These are phyloP conservation scores for Phytopythium montanum DNA, from an alignment of 352 stramenopile species.

Conservation along the genomic window DNA sequence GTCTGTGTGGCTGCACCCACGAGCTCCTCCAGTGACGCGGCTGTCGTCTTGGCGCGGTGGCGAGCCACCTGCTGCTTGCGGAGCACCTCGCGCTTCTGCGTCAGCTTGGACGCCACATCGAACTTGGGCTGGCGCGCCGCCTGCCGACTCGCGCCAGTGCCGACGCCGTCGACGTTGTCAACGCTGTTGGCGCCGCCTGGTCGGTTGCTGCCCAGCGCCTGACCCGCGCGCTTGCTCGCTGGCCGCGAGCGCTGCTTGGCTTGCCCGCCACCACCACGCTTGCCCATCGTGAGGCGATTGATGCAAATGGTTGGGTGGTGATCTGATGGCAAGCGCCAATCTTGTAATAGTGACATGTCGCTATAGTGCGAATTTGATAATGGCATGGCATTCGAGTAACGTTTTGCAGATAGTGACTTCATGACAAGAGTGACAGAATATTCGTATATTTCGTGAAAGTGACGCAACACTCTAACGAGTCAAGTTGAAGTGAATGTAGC, in stretches of 20 bases:
- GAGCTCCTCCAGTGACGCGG: conserved; percentile 49
- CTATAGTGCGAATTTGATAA: not conserved
- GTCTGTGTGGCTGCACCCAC: conserved; percentile 39
- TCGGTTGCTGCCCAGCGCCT: conserved; percentile 9
- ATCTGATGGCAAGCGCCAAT: not conserved
- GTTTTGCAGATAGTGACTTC: no score
- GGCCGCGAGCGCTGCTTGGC: conserved; percentile 15
- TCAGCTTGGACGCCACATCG: conserved; percentile 40
- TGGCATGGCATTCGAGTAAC: not conserved
- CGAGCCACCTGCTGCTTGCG: conserved; percentile 39
- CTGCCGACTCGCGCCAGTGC: conserved; percentile 15
- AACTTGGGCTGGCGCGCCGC: conserved; percentile 39
- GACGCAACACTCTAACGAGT: no score
- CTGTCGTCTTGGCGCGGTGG: conserved; percentile 32
- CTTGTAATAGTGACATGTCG: not conserved
- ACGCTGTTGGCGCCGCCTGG: not conserved
- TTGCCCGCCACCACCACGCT: conserved; percentile 11
- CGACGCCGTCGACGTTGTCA: conserved; percentile 10
- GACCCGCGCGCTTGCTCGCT: conserved; percentile 27
- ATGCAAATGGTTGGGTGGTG: conserved; percentile 5
- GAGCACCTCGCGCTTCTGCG: conserved; percentile 66
- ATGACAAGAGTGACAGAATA: no score
- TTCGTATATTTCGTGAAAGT: no score
- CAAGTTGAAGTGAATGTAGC: not conserved
- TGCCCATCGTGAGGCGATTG: not conserved